Evolutionary conservation across 805 yeast genomes (phyloP), one percentile per base, ranked within the genome.

Genomic region (Nakazawaea sp.): DNA sequence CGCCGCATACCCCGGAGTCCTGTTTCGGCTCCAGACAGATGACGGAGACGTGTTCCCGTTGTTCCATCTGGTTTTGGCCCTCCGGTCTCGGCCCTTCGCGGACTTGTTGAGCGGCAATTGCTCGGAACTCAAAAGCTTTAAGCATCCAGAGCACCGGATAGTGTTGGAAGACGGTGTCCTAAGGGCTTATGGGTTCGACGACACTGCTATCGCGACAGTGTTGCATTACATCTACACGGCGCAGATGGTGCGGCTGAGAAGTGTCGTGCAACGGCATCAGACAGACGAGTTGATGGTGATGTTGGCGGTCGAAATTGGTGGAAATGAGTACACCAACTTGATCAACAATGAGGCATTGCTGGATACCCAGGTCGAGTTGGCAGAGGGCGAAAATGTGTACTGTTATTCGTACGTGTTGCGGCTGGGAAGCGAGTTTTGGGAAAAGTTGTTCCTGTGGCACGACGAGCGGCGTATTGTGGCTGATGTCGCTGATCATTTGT

Each of bases 361-460:
- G 8, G 28, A 26, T 26, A 26, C 28, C 7, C n/a, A 6, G 0
- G 55, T 85, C 2, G 45, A 45, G 4, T 16, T 33, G n/a, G 52
- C 81, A n/a, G 43, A 56, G 2, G 78, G 75, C 45, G 76, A 73
- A 1, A 60, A 55, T n/a, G 24, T 69, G 0, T 39, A 42, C 4
- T 68, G 73, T 5, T 75, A 76, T 48, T 68, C 79, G 2, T 61
- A 64, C 9, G 56, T 86, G 4, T 49, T 88, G n/a, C 50, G 59
- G 4, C 54, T 71, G 0, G 58, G 94, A 41, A 72, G 79, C 32
- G 76, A 74, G 0, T 83, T 68, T 49, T 85, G 88, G 52, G 78
- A 73, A 38, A 66, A 79, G 0, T 45, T 75, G 2, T 63, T 82
- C 25, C 51, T 75, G 33, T 85, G 92, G 94, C 51, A 45, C 8